Conservation (phyloP, 208 protist genomes). For the Herpetomonas tarakana region DNA sequence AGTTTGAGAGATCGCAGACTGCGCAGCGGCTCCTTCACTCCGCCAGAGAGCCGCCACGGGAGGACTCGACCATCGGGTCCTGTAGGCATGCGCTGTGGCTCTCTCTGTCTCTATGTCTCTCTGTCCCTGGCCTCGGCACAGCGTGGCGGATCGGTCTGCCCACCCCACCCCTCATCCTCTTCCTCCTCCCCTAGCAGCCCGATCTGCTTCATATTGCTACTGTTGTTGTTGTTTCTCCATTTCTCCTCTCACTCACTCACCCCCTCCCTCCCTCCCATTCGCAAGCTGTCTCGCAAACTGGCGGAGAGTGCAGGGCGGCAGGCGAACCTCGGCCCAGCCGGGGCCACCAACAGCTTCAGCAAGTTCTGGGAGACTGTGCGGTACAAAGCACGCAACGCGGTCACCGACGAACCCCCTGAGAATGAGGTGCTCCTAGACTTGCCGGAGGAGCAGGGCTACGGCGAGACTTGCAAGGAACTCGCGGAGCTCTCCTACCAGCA, state of each 20-base stretch:
- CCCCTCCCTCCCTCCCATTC: not conserved
- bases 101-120: too few species aligned
- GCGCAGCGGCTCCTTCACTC: too few species aligned
- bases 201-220: not conserved
- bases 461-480: conserved; percentile 59
- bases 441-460: conserved; percentile 44
- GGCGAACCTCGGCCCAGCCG: conserved; percentile 10
- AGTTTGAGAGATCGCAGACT: too few species aligned
- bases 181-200: too few species aligned
- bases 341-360: conserved; percentile 11
- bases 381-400: conserved; percentile 32
- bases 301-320: conserved; percentile 16
- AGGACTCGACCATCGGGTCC: too few species aligned
- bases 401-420: conserved; percentile 51
- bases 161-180: too few species aligned
- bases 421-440: conserved; percentile 52
- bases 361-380: conserved; percentile 56
- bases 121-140: too few species aligned
- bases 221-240: not conserved
- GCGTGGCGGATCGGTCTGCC: too few species aligned
- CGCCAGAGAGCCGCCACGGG: too few species aligned
- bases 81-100: too few species aligned
- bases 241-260: not conserved
- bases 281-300: not conserved
- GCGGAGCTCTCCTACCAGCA: conserved; percentile 75